Conservation (phyloP, 202 grass and related monocot species). For the Zoysia matrella region DNA sequence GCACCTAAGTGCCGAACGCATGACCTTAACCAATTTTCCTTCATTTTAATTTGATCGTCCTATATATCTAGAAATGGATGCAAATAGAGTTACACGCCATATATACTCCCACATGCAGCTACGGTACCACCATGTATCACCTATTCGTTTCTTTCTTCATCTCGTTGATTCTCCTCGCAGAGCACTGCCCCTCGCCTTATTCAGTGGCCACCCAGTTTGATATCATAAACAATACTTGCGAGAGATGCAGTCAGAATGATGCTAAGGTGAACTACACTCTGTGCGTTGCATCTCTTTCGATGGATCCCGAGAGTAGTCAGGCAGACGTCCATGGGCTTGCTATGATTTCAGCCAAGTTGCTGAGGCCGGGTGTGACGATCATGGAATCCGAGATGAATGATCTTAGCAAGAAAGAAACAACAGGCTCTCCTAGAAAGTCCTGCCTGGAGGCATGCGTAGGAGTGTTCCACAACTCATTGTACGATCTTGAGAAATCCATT, state of each 20-base stretch:
- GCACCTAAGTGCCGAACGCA: too few relatives aligned
- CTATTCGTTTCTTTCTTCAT: background rate
- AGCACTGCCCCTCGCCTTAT: background rate
- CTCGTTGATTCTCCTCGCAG: background rate
- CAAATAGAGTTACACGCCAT: too few relatives aligned
- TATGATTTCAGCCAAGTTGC: constrained; percentile 21
- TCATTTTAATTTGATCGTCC: too few relatives aligned
- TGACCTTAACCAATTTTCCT: too few relatives aligned
- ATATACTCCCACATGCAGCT: too few relatives aligned
- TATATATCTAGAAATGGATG: too few relatives aligned
- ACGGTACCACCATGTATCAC: too few relatives aligned
- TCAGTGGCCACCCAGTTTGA: constrained; percentile 2
- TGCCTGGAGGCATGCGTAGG: constrained; percentile 60
- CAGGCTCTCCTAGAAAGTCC: constrained; percentile 16
- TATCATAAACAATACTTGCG: constrained; percentile 44
- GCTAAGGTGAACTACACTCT: constrained; percentile 62
- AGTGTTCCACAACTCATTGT: constrained; percentile 46
- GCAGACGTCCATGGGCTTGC: constrained; percentile 42
- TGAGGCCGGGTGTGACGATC: background rate
- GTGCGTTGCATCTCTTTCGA: constrained; percentile 46
- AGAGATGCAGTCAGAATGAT: constrained; percentile 14
- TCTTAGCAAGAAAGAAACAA: constrained; percentile 11
- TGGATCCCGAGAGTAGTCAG: background rate
- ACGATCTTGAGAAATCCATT: constrained; percentile 25
- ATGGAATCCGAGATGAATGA: constrained; percentile 3